Conservation (phyloP, 2,329 filamentous ascomycete species). For the Paecilomyces sp. region DNA sequence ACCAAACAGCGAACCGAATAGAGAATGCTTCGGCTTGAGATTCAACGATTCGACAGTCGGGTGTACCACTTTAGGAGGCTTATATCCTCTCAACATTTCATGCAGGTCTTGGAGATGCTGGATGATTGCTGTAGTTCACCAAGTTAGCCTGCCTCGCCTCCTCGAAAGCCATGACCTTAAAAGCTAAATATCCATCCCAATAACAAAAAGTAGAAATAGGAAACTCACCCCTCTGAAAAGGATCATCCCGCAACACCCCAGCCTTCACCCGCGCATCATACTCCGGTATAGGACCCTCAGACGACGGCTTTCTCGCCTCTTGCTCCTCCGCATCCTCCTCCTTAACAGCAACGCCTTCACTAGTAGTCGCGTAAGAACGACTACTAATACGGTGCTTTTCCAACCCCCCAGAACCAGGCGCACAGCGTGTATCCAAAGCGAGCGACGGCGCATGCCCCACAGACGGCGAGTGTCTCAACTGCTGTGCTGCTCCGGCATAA, state of each 20-base stretch:
- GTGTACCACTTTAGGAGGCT: conserved; percentile 65
- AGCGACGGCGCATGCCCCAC: background rate
- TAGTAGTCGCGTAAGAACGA: conserved; percentile 11
- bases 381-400: conserved; percentile 1
- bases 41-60: conserved; percentile 67
- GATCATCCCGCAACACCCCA: conserved; percentile 73
- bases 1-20: conserved; percentile 45
- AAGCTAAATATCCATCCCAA: background rate
- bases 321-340: background rate
- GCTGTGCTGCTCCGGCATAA: conserved; percentile 2
- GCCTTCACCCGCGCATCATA: conserved; percentile 75
- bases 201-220: background rate
- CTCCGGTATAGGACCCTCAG: conserved; percentile 69
- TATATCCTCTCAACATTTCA: conserved; percentile 69
- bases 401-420: background rate
- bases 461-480: background rate
- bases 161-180: background rate
- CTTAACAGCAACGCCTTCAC: background rate
- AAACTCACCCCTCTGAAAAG: conserved; percentile 75
- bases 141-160: background rate
- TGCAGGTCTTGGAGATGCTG: conserved; percentile 83
- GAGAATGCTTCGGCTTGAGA: conserved; percentile 42
- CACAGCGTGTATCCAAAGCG: background rate
- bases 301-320: conserved; percentile 4
- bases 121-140: conserved; percentile 61